phyloP scores from a whole-genome alignment of 2,329 filamentous ascomycete species.

The Tympanopsis confertula region DNA sequence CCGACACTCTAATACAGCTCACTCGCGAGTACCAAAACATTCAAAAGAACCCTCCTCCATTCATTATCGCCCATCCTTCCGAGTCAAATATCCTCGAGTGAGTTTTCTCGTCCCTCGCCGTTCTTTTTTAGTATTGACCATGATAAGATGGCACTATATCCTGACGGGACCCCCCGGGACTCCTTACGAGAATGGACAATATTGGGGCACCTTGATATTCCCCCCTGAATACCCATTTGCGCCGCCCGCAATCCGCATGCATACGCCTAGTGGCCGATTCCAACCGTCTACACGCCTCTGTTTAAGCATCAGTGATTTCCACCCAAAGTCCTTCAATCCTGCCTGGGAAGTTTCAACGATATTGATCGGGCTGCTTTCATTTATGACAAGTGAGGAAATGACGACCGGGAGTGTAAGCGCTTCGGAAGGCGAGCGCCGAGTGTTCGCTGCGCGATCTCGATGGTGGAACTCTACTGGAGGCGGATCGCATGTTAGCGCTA shows the following conservation, averaged over 20 bases:
- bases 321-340: conserved; percentile 95
- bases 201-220: conserved; percentile 95
- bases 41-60: conserved; percentile 69
- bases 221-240: conserved; percentile 95
- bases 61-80: conserved; percentile 79
- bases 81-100: conserved; percentile 86
- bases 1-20: conserved; percentile 27
- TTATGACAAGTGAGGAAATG: conserved; percentile 99
- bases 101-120: conserved; percentile 13
- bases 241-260: conserved; percentile 95
- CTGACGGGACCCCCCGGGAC: conserved; percentile 89
- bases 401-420: conserved; percentile 82
- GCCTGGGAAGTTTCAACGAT: conserved; percentile 98
- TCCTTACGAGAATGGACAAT: conserved; percentile 87
- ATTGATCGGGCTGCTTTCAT: conserved; percentile 81
- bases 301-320: conserved; percentile 92
- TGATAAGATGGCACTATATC: conserved; percentile 75
- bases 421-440: conserved; percentile 64
- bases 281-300: conserved; percentile 85
- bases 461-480: conserved; percentile 98
- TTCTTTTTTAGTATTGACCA: conserved; percentile 5
- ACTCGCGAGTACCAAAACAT: conserved; percentile 53
- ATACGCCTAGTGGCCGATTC: conserved; percentile 91
- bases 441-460: conserved; percentile 64
- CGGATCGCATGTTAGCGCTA: conserved; percentile 52